These are phyloP conservation scores for Sanghuangporus weigelae DNA, from an alignment of 1,284 basidiomycete genomes.

Conservation along the genomic window DNA sequence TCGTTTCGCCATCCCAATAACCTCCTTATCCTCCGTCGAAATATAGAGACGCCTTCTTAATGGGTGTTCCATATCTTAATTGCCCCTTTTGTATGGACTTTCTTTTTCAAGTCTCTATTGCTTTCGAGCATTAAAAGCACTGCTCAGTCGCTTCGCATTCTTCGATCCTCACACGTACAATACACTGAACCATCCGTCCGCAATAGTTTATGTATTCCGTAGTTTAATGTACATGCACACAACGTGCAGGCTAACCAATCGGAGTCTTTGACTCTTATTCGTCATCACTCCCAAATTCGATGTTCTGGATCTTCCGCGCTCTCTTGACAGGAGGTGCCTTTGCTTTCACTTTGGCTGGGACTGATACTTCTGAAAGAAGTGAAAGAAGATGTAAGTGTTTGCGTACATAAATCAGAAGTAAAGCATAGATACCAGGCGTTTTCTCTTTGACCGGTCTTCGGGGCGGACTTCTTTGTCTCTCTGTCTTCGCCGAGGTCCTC, in stretches of 20 bases:
- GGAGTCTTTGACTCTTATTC: neutral
- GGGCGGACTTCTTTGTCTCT: neutral
- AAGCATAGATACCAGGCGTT: neutral
- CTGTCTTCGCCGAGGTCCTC: neutral
- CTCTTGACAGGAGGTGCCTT: conserved; percentile 7
- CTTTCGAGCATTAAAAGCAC: neutral
- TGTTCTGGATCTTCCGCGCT: conserved; percentile 9
- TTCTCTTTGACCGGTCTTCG: neutral
- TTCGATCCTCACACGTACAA: neutral
- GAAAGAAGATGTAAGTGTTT: neutral
- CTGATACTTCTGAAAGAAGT: neutral
- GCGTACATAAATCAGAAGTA: neutral
- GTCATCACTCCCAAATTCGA: conserved; percentile 14
- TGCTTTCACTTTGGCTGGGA: neutral
- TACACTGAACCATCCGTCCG: neutral
- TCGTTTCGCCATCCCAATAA: neutral
- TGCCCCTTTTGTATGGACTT: neutral
- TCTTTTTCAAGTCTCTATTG: neutral
- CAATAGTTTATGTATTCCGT: neutral
- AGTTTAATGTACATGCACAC: neutral
- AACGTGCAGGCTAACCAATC: neutral
- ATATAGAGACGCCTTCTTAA: neutral
- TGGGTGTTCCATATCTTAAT: neutral
- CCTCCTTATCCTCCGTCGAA: neutral
- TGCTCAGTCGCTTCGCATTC: neutral